Base-by-base conservation (phyloP, 371 early-diverging fungal genomes). In the Mortierella sp. region DNA sequence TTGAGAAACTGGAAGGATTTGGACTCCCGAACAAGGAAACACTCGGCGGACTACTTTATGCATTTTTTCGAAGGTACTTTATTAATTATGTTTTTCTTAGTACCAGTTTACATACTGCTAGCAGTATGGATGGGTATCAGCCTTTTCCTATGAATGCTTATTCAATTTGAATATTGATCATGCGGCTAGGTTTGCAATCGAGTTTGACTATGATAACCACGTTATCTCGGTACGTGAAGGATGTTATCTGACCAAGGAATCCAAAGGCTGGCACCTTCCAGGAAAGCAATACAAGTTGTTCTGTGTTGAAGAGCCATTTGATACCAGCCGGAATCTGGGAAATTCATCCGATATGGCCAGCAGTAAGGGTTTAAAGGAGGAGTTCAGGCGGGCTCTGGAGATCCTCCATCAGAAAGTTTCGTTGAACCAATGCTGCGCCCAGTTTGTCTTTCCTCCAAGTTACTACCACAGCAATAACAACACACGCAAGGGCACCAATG, bases 301-400 rank as follows among this genome's bases (percentile, higher is more conserved):
- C 31, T 94, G 96, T 66, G 89, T 96, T 26, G 96, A 97, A 70
- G 95, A 95, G 78, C 96, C 96, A 6, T 93, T 97, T 72, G 89
- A 91, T 71, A 86, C 89, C 0, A 80, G 87, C 51, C 85, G 95
- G 50, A 97, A 97, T 62, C 83, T 97, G 11, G 96, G 94, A 0
- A 95, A 97, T 59, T 92, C 93, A 12, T 95, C 95, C 2, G 95
- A 96, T 78, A 83, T 80, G 32, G 79, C 84, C 1, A 88, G 92
- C 14, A 90, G 95, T 2, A 81, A 82, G 31, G 96, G 95, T 2
- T 70, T 97, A 51, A 76, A 86, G 34, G 64, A 79, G 15, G 97
- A 97, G 79, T 92, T 95, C 71, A 82, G 86, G 54, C 84, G 95
- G 9, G 93, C 90, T 6, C 78, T 88, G 44, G 76, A 80, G 37